Base-by-base conservation (phyloP, 257 asterid genomes). In the Thymus mandschuricus region DNA sequence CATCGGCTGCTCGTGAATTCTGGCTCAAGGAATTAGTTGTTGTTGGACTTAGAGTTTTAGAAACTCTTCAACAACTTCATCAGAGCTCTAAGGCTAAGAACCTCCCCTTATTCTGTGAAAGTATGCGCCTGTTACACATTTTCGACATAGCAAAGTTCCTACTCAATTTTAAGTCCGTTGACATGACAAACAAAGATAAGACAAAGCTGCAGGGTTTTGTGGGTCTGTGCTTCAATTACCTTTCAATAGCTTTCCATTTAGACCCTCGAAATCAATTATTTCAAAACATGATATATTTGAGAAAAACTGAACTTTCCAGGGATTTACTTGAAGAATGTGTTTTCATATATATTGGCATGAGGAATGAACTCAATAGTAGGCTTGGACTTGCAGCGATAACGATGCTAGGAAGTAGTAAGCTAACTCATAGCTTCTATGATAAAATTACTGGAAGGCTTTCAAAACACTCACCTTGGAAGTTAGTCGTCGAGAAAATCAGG, bases 331-430 rank as follows among this genome's bases (percentile, higher is more conserved):
- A 79, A 73, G 87, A 83, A 43, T 15, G 73, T 15, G 69, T 85
- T 67, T n/a, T 2, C 11, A 60, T 43, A 34, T 30, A 64, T 71
- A 57, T 75, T 21, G 15, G 70, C 5, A 13, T 3, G 1, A 69
- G 48, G 68, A 52, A 33, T 3, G 29, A 10, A 28, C 72, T 81
- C 31, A 83, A 82, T 1, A 79, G 66, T 43, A 81, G 79, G 33
- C 85, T 85, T 12, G 94, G 93, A 27, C 74, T 72, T 27, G 75
- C 75, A 15, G 44, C 78, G 64, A 79, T 73, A 83, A 76, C 76
- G 48, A 73, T 82, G 84, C 74, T 89, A 0, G 86, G 87, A 43
- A 74, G 74, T 0, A 76, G 83, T 64, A 82, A 60, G 68, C 88
- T 64, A 0, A 50, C 70, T 12, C 68, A 21, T n/a, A 73, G 65